Evolutionary conservation across 1,284 basidiomycete genomes (phyloP).

Genomic region (Inonotus hispidus): DNA sequence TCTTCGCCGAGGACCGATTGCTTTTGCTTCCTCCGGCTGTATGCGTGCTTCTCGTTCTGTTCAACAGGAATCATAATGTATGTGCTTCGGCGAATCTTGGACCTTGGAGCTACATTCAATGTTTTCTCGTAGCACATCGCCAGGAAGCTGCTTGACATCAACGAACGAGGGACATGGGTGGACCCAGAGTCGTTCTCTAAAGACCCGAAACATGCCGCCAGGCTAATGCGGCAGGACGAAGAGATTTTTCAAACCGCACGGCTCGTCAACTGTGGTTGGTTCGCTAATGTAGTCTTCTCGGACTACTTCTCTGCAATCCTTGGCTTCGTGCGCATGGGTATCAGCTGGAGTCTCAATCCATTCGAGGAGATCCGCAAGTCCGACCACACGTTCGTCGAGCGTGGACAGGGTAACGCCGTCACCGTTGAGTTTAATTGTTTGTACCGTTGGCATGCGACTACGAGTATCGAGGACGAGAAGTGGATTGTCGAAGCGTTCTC

Average conservation of each 20-base stretch:
- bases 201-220: conserved; percentile 19
- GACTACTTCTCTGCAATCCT: conserved; percentile 26
- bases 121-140: conserved; percentile 39
- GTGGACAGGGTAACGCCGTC: conserved; percentile 26
- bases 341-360: conserved; percentile 22
- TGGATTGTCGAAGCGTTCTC: conserved; percentile 53
- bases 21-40: conserved; percentile 51
- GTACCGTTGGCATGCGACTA: conserved; percentile 66
- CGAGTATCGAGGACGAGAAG: conserved; percentile 60
- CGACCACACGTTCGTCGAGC: conserved; percentile 24
- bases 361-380: conserved; percentile 22
- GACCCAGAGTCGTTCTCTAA: conserved; percentile 24
- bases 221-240: conserved; percentile 28
- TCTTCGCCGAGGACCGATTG: conserved; percentile 74
- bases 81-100: conserved; percentile 15
- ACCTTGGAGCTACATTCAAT: background rate
- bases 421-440: conserved; percentile 29
- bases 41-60: conserved; percentile 44
- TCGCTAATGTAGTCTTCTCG: conserved; percentile 26
- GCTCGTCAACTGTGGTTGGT: conserved; percentile 32
- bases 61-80: conserved; percentile 47
- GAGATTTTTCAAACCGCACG: conserved; percentile 35
- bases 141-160: conserved; percentile 45
- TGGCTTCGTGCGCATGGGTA: conserved; percentile 23
- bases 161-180: conserved; percentile 39